phyloP scores from a whole-genome alignment of 2,329 filamentous ascomycete genomes.

The Aspergillus texensis region DNA sequence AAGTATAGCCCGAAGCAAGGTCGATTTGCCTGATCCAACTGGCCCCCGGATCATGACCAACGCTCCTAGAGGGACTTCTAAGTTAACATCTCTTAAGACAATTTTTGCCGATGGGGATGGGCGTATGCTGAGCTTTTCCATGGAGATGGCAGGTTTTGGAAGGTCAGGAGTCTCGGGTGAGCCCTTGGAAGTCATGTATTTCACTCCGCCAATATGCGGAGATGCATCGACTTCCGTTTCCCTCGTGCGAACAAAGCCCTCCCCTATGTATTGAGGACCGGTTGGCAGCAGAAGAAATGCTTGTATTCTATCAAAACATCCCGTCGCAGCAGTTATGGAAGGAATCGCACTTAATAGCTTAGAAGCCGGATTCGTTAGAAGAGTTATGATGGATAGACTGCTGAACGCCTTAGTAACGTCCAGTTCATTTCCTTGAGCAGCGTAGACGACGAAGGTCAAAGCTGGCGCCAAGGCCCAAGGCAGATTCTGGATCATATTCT shows the following conservation, averaged over 20 bases:
- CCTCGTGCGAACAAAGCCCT: no score
- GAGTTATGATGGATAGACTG: slow-evolving; percentile 25
- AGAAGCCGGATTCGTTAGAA: slow-evolving; percentile 23
- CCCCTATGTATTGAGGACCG: no score
- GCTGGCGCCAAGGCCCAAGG: slow-evolving; percentile 21
- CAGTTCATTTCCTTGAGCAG: slow-evolving; percentile 3
- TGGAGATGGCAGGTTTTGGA: no score
- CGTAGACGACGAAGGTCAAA: slow-evolving; percentile 23
- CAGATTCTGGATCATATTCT: slow-evolving; percentile 23
- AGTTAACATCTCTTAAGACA: neutral
- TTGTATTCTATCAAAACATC: slow-evolving; percentile 23
- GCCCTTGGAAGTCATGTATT: no score
- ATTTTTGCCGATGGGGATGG: no score
- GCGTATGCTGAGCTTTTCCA: no score
- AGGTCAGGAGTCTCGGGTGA: no score
- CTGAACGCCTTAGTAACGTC: slow-evolving; percentile 21
- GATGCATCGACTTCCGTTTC: no score
- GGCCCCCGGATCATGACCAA: slow-evolving; percentile 15
- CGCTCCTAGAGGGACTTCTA: neutral
- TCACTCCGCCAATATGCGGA: no score
- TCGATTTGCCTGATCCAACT: slow-evolving; percentile 18
- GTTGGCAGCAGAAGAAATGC: slow-evolving; percentile 10
- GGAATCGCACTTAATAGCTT: slow-evolving; percentile 23
- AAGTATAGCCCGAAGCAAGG: slow-evolving; percentile 11
- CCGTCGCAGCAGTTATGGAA: slow-evolving; percentile 13